Evolutionary conservation across 345 rosid genomes (phyloP).

Genomic region (Eucalyptus sp.): DNA sequence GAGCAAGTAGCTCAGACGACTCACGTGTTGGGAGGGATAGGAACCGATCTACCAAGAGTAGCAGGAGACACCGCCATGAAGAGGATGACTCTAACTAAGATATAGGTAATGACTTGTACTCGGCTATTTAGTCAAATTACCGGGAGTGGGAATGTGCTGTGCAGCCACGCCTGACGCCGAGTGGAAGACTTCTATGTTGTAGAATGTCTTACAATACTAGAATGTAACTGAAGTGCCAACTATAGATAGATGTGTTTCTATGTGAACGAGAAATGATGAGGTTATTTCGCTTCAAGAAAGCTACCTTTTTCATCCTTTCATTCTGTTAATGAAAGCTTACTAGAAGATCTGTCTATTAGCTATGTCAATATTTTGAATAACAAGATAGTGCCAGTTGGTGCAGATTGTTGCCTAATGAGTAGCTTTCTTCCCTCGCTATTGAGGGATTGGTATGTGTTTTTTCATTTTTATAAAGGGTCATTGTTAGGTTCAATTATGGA

Average conservation of each 20-base stretch:
- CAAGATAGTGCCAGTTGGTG: neutral
- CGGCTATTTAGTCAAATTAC: neutral
- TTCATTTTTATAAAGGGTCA: neutral
- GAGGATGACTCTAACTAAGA: conserved; percentile 5
- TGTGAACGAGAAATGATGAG: neutral
- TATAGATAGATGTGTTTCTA: neutral
- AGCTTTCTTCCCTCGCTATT: neutral
- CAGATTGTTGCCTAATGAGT: neutral
- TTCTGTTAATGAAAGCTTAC: neutral
- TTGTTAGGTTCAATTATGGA: neutral
- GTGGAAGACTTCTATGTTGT: neutral
- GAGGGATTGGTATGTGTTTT: neutral
- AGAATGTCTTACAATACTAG: neutral
- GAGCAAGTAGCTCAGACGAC: conserved; percentile 31
- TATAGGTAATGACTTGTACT: neutral
- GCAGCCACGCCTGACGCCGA: neutral
- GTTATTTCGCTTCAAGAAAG: neutral
- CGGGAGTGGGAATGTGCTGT: neutral
- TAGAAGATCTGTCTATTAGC: neutral
- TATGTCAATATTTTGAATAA: neutral
- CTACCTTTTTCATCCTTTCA: neutral
- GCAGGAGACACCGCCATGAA: conserved; percentile 39
- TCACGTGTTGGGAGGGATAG: conserved; percentile 49
- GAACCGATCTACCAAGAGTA: conserved; percentile 41
- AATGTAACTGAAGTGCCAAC: neutral